Evolutionary conservation across 208 protist species (phyloP).

Genomic region (Trypanosoma boissoni): DNA sequence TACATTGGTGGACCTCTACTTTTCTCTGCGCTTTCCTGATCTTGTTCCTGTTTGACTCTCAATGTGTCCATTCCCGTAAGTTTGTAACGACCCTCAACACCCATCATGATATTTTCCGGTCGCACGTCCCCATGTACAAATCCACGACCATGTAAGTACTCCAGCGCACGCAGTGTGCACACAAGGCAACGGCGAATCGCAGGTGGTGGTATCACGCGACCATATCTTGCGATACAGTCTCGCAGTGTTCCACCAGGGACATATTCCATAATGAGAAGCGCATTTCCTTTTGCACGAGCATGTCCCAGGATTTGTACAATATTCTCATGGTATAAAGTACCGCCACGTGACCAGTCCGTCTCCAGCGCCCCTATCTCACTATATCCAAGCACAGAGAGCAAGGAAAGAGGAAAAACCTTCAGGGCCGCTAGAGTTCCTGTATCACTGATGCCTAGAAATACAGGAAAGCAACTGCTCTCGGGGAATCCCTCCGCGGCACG

Average conservation of each 20-base stretch:
- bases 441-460: slow-evolving; percentile 18
- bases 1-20: slow-evolving; percentile 18
- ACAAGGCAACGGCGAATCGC: slow-evolving; percentile 34
- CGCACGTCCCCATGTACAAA: slow-evolving; percentile 39
- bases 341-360: slow-evolving; percentile 4
- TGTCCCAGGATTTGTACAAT: slow-evolving; percentile 36
- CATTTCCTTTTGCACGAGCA: slow-evolving; percentile 13
- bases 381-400: background rate
- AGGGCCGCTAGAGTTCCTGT: slow-evolving; percentile 14
- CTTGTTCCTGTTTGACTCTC: slow-evolving; percentile 5
- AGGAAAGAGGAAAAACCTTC: slow-evolving; percentile 1
- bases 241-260: slow-evolving; percentile 34
- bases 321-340: slow-evolving; percentile 40
- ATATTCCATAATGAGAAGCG: slow-evolving; percentile 39
- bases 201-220: slow-evolving; percentile 25
- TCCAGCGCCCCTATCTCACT: background rate
- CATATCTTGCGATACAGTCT: slow-evolving; percentile 30
- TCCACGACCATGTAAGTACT: slow-evolving; percentile 41
- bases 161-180: slow-evolving; percentile 35
- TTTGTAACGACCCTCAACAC: slow-evolving; percentile 45
- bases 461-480: background rate
- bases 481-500: background rate
- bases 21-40: background rate
- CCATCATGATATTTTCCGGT: slow-evolving; percentile 35
- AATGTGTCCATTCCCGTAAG: slow-evolving; percentile 32